phyloP scores from a whole-genome alignment of 164 flowering plant species.

The Vitis cinerea region DNA sequence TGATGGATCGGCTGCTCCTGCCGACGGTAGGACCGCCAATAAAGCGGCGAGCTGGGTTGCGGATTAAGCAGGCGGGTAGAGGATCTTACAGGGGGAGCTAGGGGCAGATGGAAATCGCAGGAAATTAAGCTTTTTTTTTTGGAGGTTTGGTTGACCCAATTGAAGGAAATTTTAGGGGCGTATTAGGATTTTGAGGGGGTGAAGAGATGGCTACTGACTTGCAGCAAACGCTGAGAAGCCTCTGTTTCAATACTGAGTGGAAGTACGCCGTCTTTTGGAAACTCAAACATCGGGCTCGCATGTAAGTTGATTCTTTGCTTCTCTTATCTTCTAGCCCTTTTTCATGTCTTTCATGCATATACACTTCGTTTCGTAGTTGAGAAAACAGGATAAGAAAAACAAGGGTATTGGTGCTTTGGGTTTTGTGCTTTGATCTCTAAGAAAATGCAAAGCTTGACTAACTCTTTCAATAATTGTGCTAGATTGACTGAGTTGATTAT shows the following conservation, averaged over 20 bases:
- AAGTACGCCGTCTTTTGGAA: constrained; percentile 80
- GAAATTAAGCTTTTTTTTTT: constrained; percentile 14
- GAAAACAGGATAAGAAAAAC: no score
- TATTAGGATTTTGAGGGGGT: constrained; percentile 8
- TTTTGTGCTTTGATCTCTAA: no score
- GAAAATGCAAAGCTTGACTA: no score
- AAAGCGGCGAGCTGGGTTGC: constrained; percentile 75
- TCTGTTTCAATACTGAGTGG: constrained; percentile 66
- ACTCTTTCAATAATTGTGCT: no score
- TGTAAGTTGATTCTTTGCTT: constrained; percentile 37
- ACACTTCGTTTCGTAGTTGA: no score
- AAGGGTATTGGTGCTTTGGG: no score
- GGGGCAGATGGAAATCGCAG: not conserved
- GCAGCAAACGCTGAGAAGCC: constrained; percentile 51
- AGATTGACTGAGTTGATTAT: no score
- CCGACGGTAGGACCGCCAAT: constrained; percentile 76
- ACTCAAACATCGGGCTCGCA: constrained; percentile 59
- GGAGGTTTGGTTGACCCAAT: constrained; percentile 3
- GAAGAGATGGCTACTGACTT: constrained; percentile 48
- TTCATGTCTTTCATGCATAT: no score
- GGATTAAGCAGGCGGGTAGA: constrained; percentile 93
- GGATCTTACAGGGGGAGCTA: constrained; percentile 67
- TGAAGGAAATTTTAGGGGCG: constrained; percentile 11
- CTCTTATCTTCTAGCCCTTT: no score
- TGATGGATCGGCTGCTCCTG: constrained; percentile 44